Base-by-base conservation (phyloP, 768 basidiomycete genomes). In the Boletus subcaerulescens region DNA sequence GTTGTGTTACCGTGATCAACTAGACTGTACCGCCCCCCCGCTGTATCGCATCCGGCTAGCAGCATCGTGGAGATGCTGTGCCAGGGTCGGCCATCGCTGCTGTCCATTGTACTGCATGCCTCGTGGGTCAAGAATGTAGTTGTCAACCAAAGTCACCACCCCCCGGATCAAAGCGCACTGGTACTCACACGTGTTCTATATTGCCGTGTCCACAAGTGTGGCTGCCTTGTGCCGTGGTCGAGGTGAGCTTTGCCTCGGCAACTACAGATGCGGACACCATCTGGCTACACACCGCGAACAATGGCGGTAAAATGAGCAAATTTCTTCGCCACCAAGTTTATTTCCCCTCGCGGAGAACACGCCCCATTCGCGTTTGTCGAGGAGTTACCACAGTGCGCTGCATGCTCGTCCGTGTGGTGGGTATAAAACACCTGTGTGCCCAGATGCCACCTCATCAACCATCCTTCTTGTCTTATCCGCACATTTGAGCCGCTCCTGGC, bases 391-490 rank as follows among this genome's bases (percentile, higher is more conserved):
- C 53, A 47, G 55, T 40, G 52, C 51, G 54, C 58, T 54, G 51
- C 49, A 47, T 35, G 53, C 32, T 40, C 35, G 18, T 51, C 55
- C 46, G 13, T 44, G 54, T 53, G 55, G 55, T 55, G 55, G 48
- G 45, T 70, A 71, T 71, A 71, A 69, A 71, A 35, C 52, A 58
- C 53, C 50, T 36, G 41, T 43, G 45, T 42, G 45, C 53, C 50
- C 41, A 53, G 38, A 40, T 31, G 35, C 29, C 17, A 18, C 24
- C 52, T 48, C 52, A 53, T 47, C 49, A 57, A 71, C 66, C 63
- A 79, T 76, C 70, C 78, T 78, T 57, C 80, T 79, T 60, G 66
- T 69, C 81, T 66, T 77, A 63, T 71, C 67, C 70, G 43, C 63
- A 53, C 10, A 52, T 47, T 62, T 45, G 14, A 64, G 33, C 48